phyloP scores from a whole-genome alignment of 1,284 basidiomycete genomes.

The Apiotrichum veenhuisii region DNA sequence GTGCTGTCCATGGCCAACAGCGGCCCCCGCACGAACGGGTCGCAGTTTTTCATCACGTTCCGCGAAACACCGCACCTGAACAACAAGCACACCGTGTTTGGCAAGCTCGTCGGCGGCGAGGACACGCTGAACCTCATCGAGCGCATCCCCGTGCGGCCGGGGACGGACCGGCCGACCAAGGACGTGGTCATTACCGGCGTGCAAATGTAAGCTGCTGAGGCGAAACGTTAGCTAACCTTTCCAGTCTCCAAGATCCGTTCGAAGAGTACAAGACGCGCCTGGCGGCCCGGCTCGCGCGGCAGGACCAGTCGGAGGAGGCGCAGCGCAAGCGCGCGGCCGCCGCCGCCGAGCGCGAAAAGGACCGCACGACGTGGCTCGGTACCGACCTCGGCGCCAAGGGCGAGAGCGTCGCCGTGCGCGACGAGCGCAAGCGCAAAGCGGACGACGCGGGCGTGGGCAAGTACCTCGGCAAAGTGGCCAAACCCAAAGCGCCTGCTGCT shows the following conservation, averaged over 20 bases:
- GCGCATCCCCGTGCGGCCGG: constrained; percentile 70
- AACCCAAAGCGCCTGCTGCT: not conserved
- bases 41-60: constrained; percentile 91
- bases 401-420: constrained; percentile 29
- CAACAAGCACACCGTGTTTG: constrained; percentile 79
- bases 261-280: constrained; percentile 49
- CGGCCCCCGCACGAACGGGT: constrained; percentile 61
- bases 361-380: constrained; percentile 51
- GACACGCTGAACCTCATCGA: constrained; percentile 83
- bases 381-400: constrained; percentile 48
- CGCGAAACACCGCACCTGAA: constrained; percentile 67
- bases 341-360: constrained; percentile 49
- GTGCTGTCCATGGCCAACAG: constrained; percentile 84
- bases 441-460: constrained; percentile 48
- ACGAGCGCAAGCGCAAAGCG: constrained; percentile 36
- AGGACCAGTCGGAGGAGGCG: constrained; percentile 46
- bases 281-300: constrained; percentile 42
- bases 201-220: constrained; percentile 29
- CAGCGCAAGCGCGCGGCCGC: constrained; percentile 37
- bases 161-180: constrained; percentile 80
- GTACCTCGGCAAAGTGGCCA: constrained; percentile 40
- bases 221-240: not conserved
- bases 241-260: constrained; percentile 52
- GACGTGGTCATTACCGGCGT: constrained; percentile 58
- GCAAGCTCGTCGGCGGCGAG: constrained; percentile 90